Evolutionary conservation across 2,329 filamentous ascomycete genomes (phyloP).

Genomic region (Colletotrichum sublineola): DNA sequence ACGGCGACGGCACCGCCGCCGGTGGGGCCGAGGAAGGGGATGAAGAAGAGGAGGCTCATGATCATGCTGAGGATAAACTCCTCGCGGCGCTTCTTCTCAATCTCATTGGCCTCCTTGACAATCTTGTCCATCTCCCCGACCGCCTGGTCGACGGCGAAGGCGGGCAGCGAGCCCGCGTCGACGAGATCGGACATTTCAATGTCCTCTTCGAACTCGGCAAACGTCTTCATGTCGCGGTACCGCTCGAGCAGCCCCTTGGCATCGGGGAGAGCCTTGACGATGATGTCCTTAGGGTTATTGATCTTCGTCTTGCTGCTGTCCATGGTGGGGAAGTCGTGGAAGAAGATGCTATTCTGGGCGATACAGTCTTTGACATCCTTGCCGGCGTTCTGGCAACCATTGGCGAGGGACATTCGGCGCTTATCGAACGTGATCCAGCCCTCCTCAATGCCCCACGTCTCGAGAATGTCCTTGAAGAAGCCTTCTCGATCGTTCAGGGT

Average conservation of each 20-base stretch:
- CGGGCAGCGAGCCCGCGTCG: slow-evolving; percentile 6
- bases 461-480: not conserved
- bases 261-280: slow-evolving; percentile 26
- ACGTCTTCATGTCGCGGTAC: slow-evolving; percentile 1
- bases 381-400: slow-evolving; percentile 42
- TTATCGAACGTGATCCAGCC: not conserved
- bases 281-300: slow-evolving; percentile 44
- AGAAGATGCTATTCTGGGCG: slow-evolving; percentile 31
- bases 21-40: slow-evolving; percentile 18
- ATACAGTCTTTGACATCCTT: slow-evolving; percentile 31
- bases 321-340: slow-evolving; percentile 39
- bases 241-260: not conserved
- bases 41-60: slow-evolving; percentile 11
- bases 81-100: slow-evolving; percentile 8
- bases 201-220: slow-evolving; percentile 1
- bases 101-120: not conserved
- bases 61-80: slow-evolving; percentile 17
- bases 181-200: slow-evolving; percentile 5
- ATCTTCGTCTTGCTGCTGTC: slow-evolving; percentile 36
- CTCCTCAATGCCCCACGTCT: not conserved
- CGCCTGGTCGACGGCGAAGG: slow-evolving; percentile 9
- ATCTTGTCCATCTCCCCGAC: slow-evolving; percentile 1
- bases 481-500: not conserved
- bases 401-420: slow-evolving; percentile 41
- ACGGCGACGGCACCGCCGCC: not conserved